Conservation (phyloP, 2,329 filamentous ascomycete species). For the Aspergillus niger region DNA sequence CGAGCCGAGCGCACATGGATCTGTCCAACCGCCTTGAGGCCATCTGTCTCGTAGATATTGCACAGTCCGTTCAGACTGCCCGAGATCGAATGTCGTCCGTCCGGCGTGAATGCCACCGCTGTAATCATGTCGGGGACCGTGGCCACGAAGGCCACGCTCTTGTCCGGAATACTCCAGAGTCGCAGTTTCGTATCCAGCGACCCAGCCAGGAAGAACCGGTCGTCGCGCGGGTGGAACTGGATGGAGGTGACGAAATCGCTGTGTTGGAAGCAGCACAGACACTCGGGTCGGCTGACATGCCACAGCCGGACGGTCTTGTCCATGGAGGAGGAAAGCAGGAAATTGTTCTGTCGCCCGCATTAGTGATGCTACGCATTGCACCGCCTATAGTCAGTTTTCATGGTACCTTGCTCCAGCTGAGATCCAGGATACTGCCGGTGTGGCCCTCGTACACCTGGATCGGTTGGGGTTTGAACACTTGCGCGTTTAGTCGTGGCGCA, state of each 20-base stretch:
- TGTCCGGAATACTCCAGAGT: slow-evolving; percentile 96
- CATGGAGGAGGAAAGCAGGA: slow-evolving; percentile 93
- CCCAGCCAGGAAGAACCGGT: slow-evolving; percentile 94
- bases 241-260: slow-evolving; percentile 94
- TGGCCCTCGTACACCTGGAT: slow-evolving; percentile 81
- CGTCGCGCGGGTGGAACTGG: slow-evolving; percentile 89
- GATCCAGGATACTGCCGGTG: slow-evolving; percentile 78
- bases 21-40: slow-evolving; percentile 78
- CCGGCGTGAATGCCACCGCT: slow-evolving; percentile 88
- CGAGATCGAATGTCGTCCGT: slow-evolving; percentile 86
- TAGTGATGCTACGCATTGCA: neutral
- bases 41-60: slow-evolving; percentile 90
- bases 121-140: slow-evolving; percentile 86
- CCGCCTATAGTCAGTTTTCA: neutral
- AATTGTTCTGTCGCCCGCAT: slow-evolving; percentile 68
- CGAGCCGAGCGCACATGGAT: slow-evolving; percentile 91
- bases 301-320: slow-evolving; percentile 95
- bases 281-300: slow-evolving; percentile 84
- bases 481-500: slow-evolving; percentile 73
- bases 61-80: slow-evolving; percentile 84
- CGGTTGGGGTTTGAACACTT: slow-evolving; percentile 81
- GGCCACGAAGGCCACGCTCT: slow-evolving; percentile 80
- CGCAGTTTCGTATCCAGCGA: slow-evolving; percentile 85
- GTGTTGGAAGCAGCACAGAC: slow-evolving; percentile 90
- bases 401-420: slow-evolving; percentile 91